Base-by-base conservation (phyloP, 305 asterid species). In the Fraxinus paxiana region DNA sequence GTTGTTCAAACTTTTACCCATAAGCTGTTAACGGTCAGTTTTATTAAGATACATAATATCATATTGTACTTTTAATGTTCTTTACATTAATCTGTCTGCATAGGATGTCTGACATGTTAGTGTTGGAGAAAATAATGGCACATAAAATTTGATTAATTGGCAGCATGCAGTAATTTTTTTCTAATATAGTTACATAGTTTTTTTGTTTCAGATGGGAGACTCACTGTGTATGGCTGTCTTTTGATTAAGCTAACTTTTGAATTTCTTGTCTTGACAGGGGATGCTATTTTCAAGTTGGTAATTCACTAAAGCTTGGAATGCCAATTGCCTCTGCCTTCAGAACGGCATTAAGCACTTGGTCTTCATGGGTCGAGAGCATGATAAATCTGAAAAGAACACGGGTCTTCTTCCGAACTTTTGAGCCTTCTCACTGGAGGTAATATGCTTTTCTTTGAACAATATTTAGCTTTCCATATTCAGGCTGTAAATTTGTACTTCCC, bases 341-440 rank as follows among this genome's bases (percentile, higher is more conserved):
- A 88, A 87, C 85, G 15, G 91, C 94, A 10, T 80, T 91, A 63
- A 79, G 86, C 74, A 92, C 96, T 73, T 92, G 97, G 97, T 87
- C 93, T 79, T 85, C 93, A 81, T 92, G 96, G 97, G 87, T 91
- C 51, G 93, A 92, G 83, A 79, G 51, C 79, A 84, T 15, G 86
- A 84, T 92, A 24, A 83, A 92, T 84, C 88, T 93, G 1, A 87
- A 84, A 61, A 86, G 82, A 81, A 91, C 94, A 10, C 90, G 78
- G 13, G 80, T 91, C 65, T 92, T 92, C 84, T 90, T 92, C 80
- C 87, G 96, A 85, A 91, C 96, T 2, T 91, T 89, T 79, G 94
- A 92, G 83, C 96, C 97, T 31, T 91, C 96, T 82, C 97, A 91
- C 82, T 92, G 97, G 97, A 91, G 96, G 97, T 92, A 90, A 48